Conservation (phyloP, 305 asterid species). For the Withania somnifera region DNA sequence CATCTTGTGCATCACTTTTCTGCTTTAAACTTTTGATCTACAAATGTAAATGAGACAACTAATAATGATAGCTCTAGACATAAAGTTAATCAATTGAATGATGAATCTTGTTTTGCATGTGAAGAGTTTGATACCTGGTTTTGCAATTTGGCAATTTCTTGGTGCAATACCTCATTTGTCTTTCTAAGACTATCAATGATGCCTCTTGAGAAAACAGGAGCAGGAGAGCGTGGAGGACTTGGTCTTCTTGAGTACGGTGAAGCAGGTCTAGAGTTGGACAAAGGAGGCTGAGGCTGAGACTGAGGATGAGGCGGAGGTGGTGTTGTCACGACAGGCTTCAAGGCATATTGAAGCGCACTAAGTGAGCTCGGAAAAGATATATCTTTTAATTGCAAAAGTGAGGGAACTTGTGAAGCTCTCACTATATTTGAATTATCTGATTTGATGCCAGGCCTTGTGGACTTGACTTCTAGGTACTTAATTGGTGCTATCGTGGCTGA, state of each 20-base stretch:
- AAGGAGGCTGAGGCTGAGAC: conserved; percentile 16
- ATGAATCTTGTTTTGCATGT: not conserved
- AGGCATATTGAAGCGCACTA: conserved; percentile 69
- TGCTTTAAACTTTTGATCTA: conserved; percentile 59
- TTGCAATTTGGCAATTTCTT: conserved; percentile 64
- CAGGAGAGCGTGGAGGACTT: conserved; percentile 69
- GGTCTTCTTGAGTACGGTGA: conserved; percentile 83
- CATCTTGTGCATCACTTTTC: conserved; percentile 50
- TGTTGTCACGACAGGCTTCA: conserved; percentile 47
- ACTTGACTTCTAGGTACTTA: conserved; percentile 66
- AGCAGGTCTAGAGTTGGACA: conserved; percentile 54
- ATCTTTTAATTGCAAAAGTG: conserved; percentile 69
- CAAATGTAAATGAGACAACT: not conserved
- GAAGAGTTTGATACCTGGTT: conserved; percentile 37
- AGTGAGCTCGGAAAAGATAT: conserved; percentile 83
- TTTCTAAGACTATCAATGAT: conserved; percentile 65
- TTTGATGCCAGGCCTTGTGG: conserved; percentile 32
- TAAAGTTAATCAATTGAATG: not conserved
- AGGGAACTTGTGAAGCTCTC: conserved; percentile 92
- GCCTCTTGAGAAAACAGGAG: conserved; percentile 75
- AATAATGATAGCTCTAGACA: not conserved
- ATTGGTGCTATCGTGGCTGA: conserved; percentile 63
- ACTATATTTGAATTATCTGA: conserved; percentile 40
- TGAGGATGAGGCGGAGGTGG: conserved; percentile 20
- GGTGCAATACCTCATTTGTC: conserved; percentile 61